Evolutionary conservation across 371 early-diverging fungal genomes (phyloP).

Genomic region (Apophysomyces trapeziformis): DNA sequence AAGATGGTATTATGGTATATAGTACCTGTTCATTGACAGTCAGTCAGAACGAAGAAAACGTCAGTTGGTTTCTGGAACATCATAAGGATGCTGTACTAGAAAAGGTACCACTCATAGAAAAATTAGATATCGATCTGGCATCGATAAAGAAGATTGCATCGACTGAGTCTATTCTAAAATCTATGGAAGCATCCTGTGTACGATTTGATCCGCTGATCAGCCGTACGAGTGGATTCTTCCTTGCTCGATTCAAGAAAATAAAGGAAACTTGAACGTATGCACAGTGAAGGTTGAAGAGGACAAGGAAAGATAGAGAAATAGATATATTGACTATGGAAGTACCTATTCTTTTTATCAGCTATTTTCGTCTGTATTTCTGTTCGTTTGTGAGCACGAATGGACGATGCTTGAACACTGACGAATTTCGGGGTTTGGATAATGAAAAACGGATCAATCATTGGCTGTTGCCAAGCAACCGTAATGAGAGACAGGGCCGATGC

Average conservation of each 20-base stretch:
- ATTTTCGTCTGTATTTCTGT: too few species aligned
- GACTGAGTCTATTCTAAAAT: slow-evolving; percentile 47
- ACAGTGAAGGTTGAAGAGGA: background rate
- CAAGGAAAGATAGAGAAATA: too few species aligned
- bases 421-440: background rate
- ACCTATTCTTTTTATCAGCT: too few species aligned
- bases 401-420: too few species aligned
- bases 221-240: slow-evolving; percentile 75
- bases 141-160: slow-evolving; percentile 55
- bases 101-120: slow-evolving; percentile 41
- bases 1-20: slow-evolving; percentile 84
- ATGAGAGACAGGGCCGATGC: background rate
- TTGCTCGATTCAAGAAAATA: slow-evolving; percentile 69
- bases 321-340: too few species aligned
- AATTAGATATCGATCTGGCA: slow-evolving; percentile 28
- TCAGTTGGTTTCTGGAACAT: slow-evolving; percentile 72
- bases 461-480: background rate
- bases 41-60: slow-evolving; percentile 83
- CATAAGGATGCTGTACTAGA: slow-evolving; percentile 56
- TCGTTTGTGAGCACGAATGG: too few species aligned
- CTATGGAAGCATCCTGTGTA: slow-evolving; percentile 39
- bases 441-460: background rate
- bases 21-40: slow-evolving; percentile 84
- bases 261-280: background rate
- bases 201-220: slow-evolving; percentile 72